Percentiles rank a stretch among this genome's conserved stretches.
Conservation (phyloP, 257 asterid species). For the Solanum rostratum region DNA sequence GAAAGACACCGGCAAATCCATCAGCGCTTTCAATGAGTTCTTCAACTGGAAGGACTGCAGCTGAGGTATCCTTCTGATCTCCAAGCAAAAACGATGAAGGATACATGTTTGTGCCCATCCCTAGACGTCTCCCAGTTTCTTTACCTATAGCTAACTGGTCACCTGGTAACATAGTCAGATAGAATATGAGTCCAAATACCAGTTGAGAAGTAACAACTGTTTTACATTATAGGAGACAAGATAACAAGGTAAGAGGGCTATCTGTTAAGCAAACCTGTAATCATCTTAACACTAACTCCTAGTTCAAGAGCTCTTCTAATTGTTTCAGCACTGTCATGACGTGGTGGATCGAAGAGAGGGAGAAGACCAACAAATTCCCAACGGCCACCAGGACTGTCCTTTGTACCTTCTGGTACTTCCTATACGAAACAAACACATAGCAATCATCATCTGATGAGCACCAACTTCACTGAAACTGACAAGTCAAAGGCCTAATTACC, state of each 20-base stretch:
- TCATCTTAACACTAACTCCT: slow-evolving; percentile 68
- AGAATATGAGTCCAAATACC: not conserved
- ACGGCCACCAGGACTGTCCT: slow-evolving; percentile 47
- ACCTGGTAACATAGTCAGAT: slow-evolving; percentile 12
- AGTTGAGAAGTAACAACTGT: not conserved
- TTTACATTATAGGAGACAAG: not conserved
- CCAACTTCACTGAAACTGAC: not conserved
- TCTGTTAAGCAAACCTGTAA: slow-evolving; percentile 27
- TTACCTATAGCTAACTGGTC: slow-evolving; percentile 54
- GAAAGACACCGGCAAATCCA: slow-evolving; percentile 64
- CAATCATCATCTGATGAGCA: not conserved
- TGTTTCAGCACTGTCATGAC: slow-evolving; percentile 62
- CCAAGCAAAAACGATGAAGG: slow-evolving; percentile 53
- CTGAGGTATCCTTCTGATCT: slow-evolving; percentile 30
- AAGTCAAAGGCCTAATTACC: slow-evolving; percentile 5
- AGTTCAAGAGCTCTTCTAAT: slow-evolving; percentile 56
- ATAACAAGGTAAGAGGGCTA: not conserved
- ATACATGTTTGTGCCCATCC: slow-evolving; percentile 69
- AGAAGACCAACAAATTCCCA: slow-evolving; percentile 73
- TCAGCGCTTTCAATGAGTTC: slow-evolving; percentile 63
- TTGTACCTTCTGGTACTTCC: slow-evolving; percentile 46
- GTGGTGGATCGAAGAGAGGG: slow-evolving; percentile 64
- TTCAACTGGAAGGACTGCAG: slow-evolving; percentile 36
- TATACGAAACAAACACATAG: not conserved
- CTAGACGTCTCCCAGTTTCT: slow-evolving; percentile 55